Conservation (phyloP, 306 rosid genomes). For the Cajanus cajan region DNA sequence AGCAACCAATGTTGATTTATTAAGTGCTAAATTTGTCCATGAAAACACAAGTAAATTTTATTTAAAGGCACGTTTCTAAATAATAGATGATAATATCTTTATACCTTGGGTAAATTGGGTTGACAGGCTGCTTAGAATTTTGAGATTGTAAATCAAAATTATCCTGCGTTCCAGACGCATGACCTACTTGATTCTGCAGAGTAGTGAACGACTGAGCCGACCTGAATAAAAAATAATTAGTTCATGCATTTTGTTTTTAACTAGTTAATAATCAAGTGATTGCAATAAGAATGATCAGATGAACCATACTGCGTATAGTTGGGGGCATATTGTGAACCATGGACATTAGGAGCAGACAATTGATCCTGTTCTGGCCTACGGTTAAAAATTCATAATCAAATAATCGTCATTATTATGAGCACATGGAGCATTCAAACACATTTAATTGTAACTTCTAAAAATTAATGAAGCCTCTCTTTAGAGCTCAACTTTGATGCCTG, state of each 20-base stretch:
- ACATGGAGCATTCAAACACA: not conserved
- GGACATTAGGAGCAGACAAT: not conserved
- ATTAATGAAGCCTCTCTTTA: not conserved
- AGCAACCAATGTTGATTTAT: not conserved
- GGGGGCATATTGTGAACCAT: not conserved
- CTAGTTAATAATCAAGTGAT: not conserved
- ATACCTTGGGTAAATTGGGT: conserved; percentile 15
- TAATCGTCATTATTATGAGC: not conserved
- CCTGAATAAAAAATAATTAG: not conserved
- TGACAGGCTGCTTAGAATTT: not conserved
- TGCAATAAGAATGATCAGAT: not conserved
- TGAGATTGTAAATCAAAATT: conserved; percentile 2
- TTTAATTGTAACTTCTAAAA: not conserved
- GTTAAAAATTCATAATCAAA: conserved; percentile 1
- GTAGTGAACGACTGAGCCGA: not conserved
- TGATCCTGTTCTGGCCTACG: not conserved
- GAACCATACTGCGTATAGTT: not conserved
- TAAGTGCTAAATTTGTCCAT: not conserved
- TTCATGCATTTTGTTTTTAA: not conserved
- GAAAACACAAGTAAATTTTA: not conserved
- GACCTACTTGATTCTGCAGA: not conserved
- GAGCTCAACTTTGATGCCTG: too few relatives aligned
- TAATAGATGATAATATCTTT: not conserved
- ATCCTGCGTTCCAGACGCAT: not conserved
- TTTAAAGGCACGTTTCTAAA: not conserved